A percentile compares a stretch with the other conserved stretches of the same genome.
Evolutionary conservation across 139 green algal species (phyloP).

Genomic region (Haematococcus sp.): DNA sequence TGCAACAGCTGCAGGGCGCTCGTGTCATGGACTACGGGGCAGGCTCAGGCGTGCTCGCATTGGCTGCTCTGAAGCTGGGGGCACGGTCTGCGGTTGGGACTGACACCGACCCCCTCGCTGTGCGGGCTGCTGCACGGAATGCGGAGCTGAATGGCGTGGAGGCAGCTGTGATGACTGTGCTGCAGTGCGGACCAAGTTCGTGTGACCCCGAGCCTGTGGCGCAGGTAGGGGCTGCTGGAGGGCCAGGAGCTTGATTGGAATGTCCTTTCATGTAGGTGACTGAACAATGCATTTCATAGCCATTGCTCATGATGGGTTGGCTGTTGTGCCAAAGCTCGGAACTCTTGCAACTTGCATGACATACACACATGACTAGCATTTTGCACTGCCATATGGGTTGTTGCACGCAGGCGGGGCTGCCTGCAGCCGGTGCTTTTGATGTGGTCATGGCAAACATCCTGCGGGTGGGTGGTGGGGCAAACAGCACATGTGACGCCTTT

Average conservation of each 20-base stretch:
- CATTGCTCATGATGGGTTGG: no score
- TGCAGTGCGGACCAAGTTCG: constrained; percentile 33
- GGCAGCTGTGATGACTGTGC: constrained; percentile 6
- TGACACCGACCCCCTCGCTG: constrained; percentile 70
- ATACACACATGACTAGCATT: no score
- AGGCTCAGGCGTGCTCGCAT: constrained; percentile 79
- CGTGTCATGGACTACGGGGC: constrained; percentile 75
- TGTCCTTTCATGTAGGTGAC: no score
- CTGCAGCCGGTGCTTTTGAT: constrained; percentile 44
- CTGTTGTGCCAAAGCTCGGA: no score
- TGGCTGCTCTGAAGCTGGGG: constrained; percentile 68
- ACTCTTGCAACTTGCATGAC: no score
- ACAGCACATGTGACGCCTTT: no score
- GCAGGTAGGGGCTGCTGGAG: no score
- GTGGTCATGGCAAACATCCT: constrained; percentile 86
- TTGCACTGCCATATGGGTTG: no score
- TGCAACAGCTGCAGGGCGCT: constrained; percentile 20
- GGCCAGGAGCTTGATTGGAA: no score
- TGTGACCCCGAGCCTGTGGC: constrained; percentile 34
- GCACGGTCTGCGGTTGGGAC: constrained; percentile 62
- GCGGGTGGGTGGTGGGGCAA: constrained; percentile 9
- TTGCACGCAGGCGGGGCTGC: neutral
- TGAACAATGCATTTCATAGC: no score
- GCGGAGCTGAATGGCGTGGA: constrained; percentile 66
- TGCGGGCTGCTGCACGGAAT: constrained; percentile 62